phyloP scores from a whole-genome alignment of 1,284 basidiomycete genomes.

The Microbotryomycetes sp. region DNA sequence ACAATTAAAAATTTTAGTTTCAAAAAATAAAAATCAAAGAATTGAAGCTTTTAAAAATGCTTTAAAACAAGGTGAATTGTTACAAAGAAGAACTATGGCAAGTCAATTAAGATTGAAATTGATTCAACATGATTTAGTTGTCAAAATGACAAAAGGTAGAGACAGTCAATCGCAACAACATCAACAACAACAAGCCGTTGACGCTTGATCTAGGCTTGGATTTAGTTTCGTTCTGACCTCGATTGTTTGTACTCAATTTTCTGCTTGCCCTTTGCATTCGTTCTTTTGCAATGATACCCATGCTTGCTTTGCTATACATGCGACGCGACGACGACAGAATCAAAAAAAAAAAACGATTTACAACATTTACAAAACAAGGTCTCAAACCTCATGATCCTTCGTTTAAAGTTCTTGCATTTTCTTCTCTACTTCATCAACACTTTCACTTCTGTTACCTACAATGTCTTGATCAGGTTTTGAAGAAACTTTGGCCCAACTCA shows the following conservation, averaged over 20 bases:
- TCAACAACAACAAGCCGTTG: neutral
- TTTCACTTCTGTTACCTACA: conserved; percentile 3
- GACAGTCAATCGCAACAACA: neutral
- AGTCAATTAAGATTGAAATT: conserved; percentile 56
- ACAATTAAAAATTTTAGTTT: conserved; percentile 58
- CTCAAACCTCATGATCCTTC: too few relatives aligned
- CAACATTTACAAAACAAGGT: too few relatives aligned
- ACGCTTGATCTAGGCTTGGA: neutral
- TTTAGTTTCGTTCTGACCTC: neutral
- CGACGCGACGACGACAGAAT: too few relatives aligned
- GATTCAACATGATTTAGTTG: conserved; percentile 24
- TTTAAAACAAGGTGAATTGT: conserved; percentile 61
- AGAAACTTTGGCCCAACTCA: conserved; percentile 17
- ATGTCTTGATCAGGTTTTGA: conserved; percentile 22
- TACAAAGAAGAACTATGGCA: conserved; percentile 64
- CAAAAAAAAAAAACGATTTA: too few relatives aligned
- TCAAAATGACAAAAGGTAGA: conserved; percentile 17
- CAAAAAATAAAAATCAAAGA: conserved; percentile 14
- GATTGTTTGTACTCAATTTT: neutral
- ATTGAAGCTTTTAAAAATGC: conserved; percentile 55
- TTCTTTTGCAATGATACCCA: neutral
- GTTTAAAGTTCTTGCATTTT: neutral
- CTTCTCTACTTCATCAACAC: neutral
- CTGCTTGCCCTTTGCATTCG: neutral
- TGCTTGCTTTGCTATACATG: neutral